Evolutionary conservation across 164 flowering plant species (phyloP).

Genomic region (Vitis labrusca): DNA sequence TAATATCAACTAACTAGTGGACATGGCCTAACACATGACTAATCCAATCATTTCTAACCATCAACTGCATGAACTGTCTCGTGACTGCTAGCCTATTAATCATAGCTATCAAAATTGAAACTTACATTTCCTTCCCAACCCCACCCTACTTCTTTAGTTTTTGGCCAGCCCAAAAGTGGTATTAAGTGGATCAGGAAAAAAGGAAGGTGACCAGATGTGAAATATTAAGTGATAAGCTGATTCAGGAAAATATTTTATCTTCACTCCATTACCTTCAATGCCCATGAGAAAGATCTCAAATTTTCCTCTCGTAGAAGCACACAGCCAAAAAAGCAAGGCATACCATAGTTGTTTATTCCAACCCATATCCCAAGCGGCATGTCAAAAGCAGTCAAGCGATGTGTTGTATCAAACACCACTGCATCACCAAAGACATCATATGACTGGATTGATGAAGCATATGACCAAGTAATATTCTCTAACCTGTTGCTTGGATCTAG

Average conservation of each 20-base stretch:
- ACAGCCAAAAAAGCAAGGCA: constrained; percentile 95
- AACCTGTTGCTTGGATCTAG: constrained; percentile 62
- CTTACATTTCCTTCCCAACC: not conserved
- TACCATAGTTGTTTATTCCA: constrained; percentile 90
- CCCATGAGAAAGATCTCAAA: constrained; percentile 75
- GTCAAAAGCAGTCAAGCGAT: constrained; percentile 83
- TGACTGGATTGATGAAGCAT: constrained; percentile 74
- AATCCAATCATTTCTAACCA: too few relatives aligned
- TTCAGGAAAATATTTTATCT: not conserved
- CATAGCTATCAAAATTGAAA: not conserved
- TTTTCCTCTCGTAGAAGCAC: constrained; percentile 81
- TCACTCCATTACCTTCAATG: constrained; percentile 64
- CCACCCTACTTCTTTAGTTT: not conserved
- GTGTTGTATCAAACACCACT: constrained; percentile 90
- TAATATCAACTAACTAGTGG: too few relatives aligned
- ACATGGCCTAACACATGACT: too few relatives aligned
- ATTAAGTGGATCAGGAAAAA: not conserved
- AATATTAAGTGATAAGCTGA: not conserved
- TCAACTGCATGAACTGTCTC: not conserved
- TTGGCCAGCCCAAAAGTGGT: not conserved
- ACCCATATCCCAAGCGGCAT: constrained; percentile 98
- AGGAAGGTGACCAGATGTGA: not conserved
- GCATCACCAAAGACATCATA: constrained; percentile 90
- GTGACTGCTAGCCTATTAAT: not conserved
- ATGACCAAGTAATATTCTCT: constrained; percentile 95